phyloP scores from a whole-genome alignment of 1,284 basidiomycete genomes.

The Quambalaria eucalypti region DNA sequence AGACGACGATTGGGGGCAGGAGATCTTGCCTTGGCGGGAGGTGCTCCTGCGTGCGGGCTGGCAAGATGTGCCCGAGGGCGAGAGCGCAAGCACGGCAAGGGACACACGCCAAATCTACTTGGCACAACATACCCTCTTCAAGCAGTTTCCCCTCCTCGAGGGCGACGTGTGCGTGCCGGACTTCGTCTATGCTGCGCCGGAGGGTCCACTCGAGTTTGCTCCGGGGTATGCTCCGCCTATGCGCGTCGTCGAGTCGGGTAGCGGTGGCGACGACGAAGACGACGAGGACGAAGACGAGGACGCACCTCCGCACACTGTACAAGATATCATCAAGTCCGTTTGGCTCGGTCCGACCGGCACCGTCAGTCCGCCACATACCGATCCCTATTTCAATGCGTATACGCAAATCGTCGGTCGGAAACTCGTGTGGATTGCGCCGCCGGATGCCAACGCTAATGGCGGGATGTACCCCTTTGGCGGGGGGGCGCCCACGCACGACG shows the following conservation, averaged over 20 bases:
- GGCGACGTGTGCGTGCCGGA: slow-evolving; percentile 73
- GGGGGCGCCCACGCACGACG: too few species aligned
- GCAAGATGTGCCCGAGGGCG: slow-evolving; percentile 23
- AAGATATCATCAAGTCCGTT: slow-evolving; percentile 58
- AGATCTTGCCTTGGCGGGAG: slow-evolving; percentile 65
- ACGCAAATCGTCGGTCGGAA: slow-evolving; percentile 79
- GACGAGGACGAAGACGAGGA: slow-evolving; percentile 55
- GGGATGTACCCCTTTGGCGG: slow-evolving; percentile 7
- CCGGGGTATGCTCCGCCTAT: slow-evolving; percentile 58
- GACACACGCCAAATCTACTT: slow-evolving; percentile 59
- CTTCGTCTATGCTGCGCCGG: slow-evolving; percentile 68
- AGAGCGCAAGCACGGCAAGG: neutral
- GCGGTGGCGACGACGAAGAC: slow-evolving; percentile 52
- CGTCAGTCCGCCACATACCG: slow-evolving; percentile 82
- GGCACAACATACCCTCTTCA: slow-evolving; percentile 77
- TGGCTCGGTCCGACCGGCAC: slow-evolving; percentile 78
- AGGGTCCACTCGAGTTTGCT: slow-evolving; percentile 51
- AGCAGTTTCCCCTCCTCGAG: slow-evolving; percentile 70
- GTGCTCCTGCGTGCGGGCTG: slow-evolving; percentile 60
- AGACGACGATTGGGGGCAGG: slow-evolving; percentile 69
- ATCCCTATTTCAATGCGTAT: slow-evolving; percentile 87
- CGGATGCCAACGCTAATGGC: neutral
- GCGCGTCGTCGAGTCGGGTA: neutral
- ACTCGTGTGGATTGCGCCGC: slow-evolving; percentile 85
- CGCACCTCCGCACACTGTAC: neutral